Evolutionary conservation across 495 filamentous ascomycete species (phyloP).

Genomic region (Penicillium manginii): DNA sequence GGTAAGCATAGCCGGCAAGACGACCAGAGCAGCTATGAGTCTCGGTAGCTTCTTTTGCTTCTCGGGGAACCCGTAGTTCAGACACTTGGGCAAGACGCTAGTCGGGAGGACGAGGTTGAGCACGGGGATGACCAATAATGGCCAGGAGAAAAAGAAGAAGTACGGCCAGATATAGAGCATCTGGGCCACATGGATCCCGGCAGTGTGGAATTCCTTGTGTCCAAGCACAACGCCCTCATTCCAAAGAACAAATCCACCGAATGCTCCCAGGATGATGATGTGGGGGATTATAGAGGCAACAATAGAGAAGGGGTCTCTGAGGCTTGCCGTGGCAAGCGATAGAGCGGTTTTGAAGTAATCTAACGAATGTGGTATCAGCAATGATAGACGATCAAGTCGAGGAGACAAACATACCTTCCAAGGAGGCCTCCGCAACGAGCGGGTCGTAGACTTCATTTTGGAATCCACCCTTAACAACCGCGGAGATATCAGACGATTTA

Average conservation of each 20-base stretch:
- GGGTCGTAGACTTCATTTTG: conserved; percentile 69
- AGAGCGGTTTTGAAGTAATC: conserved; percentile 63
- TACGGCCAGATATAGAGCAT: conserved; percentile 96
- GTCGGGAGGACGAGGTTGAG: conserved; percentile 44
- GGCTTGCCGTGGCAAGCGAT: conserved; percentile 60
- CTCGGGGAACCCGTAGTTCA: conserved; percentile 40
- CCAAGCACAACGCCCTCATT: conserved; percentile 92
- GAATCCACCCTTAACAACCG: conserved; percentile 38
- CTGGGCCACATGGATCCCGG: conserved; percentile 85
- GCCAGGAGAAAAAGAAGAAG: conserved; percentile 84
- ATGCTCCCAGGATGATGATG: conserved; percentile 65
- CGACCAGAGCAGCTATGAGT: conserved; percentile 35
- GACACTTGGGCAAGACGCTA: conserved; percentile 37
- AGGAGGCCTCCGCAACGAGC: conserved; percentile 53
- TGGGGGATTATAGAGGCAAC: conserved; percentile 64
- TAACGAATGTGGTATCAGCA: conserved; percentile 36
- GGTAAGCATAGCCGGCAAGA: conserved; percentile 52
- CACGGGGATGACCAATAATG: conserved; percentile 64
- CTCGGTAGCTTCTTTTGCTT: conserved; percentile 44
- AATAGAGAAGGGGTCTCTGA: conserved; percentile 55
- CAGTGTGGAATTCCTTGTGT: conserved; percentile 92
- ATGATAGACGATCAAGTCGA: background rate
- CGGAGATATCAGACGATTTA: conserved; percentile 23
- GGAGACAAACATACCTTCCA: conserved; percentile 53
- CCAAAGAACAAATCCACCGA: conserved; percentile 77